A percentile compares a stretch with the other conserved stretches of the same genome.
Conservation (phyloP, 1,284 basidiomycete species). For the Lentinula novae-zelandiae region DNA sequence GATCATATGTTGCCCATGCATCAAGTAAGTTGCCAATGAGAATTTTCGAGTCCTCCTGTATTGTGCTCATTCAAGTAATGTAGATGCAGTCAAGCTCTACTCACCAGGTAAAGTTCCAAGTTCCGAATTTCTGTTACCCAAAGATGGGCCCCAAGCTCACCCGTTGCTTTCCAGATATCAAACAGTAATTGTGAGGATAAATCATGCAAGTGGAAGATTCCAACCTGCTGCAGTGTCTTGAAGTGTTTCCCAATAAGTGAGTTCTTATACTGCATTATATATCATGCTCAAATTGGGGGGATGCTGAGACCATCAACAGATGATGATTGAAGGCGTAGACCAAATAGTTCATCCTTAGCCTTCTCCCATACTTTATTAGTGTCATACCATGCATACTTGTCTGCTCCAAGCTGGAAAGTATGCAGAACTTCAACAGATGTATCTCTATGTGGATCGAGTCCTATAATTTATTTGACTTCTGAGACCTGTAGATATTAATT, state of each 20-base stretch:
- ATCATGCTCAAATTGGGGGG: conserved; percentile 26
- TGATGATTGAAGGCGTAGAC: conserved; percentile 13
- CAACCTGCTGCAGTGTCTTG: conserved; percentile 31
- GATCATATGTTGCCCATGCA: conserved; percentile 23
- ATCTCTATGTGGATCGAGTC: no score
- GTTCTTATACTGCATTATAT: conserved; percentile 35
- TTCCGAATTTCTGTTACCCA: conserved; percentile 30
- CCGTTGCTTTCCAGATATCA: conserved; percentile 23
- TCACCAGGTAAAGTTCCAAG: conserved; percentile 29
- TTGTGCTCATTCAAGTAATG: conserved; percentile 15
- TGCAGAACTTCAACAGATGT: no score
- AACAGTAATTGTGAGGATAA: conserved; percentile 15
- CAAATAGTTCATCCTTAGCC: neutral
- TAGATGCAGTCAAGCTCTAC: neutral
- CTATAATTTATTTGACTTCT: no score
- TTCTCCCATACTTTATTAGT: conserved; percentile 7
- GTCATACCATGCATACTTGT: neutral
- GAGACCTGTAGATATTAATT: no score
- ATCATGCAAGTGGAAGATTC: conserved; percentile 22
- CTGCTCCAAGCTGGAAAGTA: no score
- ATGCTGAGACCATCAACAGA: conserved; percentile 17
- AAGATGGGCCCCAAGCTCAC: conserved; percentile 25
- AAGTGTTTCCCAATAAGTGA: conserved; percentile 38
- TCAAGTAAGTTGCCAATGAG: conserved; percentile 31
- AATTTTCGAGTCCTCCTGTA: conserved; percentile 26